These are phyloP conservation scores for Penicillium sp. DNA, from an alignment of 2,329 filamentous ascomycete genomes.

Conservation along the genomic window DNA sequence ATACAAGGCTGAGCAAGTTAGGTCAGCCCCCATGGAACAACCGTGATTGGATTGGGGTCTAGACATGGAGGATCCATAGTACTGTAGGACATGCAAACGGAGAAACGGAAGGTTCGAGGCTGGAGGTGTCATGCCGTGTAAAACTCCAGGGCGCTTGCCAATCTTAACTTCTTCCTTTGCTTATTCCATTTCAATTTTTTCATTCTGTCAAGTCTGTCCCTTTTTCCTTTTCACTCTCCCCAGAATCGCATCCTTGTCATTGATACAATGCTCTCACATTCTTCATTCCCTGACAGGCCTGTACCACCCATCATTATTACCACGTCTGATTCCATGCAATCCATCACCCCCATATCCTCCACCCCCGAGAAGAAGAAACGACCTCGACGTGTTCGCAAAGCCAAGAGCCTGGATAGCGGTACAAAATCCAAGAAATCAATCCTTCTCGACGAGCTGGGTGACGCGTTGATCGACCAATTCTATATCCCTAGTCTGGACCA, in stretches of 20 bases:
- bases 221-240: no score
- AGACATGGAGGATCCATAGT: neutral
- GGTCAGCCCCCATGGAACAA: neutral
- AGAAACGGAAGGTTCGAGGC: neutral
- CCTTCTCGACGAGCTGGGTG: constrained; percentile 23
- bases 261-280: neutral
- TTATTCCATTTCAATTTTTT: neutral
- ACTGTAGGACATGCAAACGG: neutral
- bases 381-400: constrained; percentile 8
- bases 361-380: constrained; percentile 14
- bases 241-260: neutral
- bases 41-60: neutral
- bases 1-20: neutral
- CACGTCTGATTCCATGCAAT: neutral
- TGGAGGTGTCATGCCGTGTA: neutral
- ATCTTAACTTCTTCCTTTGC: neutral
- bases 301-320: constrained; percentile 13
- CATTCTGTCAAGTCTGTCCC: neutral
- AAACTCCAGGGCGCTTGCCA: neutral
- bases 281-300: neutral
- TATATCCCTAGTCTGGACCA: constrained; percentile 5
- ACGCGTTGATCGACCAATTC: constrained; percentile 19
- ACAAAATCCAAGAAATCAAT: constrained; percentile 15
- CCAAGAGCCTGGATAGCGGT: neutral
- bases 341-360: neutral